phyloP scores from a whole-genome alignment of 2,329 filamentous ascomycete genomes.

The Fusarium globosum region DNA sequence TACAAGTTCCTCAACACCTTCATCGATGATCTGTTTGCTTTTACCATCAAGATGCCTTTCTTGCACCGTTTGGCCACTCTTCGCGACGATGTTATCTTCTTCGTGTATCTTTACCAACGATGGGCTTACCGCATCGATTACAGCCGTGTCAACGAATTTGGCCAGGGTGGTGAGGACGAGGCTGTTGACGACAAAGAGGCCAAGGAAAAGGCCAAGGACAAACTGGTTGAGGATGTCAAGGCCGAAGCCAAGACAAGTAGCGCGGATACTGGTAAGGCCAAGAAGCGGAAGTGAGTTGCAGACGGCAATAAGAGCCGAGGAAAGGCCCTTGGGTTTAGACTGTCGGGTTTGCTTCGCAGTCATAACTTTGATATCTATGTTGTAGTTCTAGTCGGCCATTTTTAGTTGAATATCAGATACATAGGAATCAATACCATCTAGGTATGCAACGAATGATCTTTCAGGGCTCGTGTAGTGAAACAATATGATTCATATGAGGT shows the following conservation, averaged over 20 bases:
- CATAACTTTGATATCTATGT: neutral
- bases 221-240: slow-evolving; percentile 51
- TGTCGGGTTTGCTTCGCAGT: neutral
- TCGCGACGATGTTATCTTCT: slow-evolving; percentile 97
- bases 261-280: slow-evolving; percentile 58
- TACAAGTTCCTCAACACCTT: slow-evolving; percentile 99
- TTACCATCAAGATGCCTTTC: slow-evolving; percentile 99
- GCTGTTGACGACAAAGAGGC: slow-evolving; percentile 76
- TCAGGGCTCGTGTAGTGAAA: neutral
- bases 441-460: neutral
- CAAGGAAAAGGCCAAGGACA: slow-evolving; percentile 54
- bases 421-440: neutral
- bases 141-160: slow-evolving; percentile 94
- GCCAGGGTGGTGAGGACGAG: slow-evolving; percentile 95
- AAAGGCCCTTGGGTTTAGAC: neutral
- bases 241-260: slow-evolving; percentile 61
- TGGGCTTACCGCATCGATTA: slow-evolving; percentile 95
- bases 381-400: neutral
- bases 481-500: neutral
- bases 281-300: slow-evolving; percentile 54
- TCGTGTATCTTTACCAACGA: slow-evolving; percentile 94
- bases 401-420: neutral
- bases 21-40: slow-evolving; percentile 98
- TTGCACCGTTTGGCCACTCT: slow-evolving; percentile 92
- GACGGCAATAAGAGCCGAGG: neutral